These are phyloP conservation scores for Talaromyces sp. DNA, from an alignment of 2,329 filamentous ascomycete genomes.

Conservation along the genomic window DNA sequence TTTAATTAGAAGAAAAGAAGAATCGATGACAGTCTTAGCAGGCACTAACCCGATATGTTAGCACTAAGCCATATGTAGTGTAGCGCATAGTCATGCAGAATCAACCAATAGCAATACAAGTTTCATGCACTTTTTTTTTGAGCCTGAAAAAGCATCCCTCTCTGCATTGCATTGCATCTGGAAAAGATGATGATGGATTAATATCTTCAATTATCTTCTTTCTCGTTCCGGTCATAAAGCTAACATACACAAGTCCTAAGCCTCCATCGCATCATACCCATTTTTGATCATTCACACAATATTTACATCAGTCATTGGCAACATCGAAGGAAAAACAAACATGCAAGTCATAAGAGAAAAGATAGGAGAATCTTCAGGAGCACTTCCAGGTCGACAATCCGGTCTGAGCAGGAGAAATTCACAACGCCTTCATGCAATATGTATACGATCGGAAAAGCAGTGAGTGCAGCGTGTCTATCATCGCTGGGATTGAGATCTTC, in stretches of 20 bases:
- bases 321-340: neutral
- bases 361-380: neutral
- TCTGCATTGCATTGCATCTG: too few relatives aligned
- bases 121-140: neutral
- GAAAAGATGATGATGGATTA: too few relatives aligned
- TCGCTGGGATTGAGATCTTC: conserved; percentile 17
- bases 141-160: too few relatives aligned
- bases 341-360: neutral
- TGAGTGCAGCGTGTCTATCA: neutral
- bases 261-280: neutral
- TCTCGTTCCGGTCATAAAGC: neutral
- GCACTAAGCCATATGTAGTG: neutral
- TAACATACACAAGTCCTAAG: neutral
- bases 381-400: conserved; percentile 2
- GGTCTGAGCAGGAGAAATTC: neutral
- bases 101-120: neutral
- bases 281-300: neutral
- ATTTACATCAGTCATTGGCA: conserved; percentile 2
- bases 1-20: neutral
- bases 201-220: neutral
- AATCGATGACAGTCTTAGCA: neutral
- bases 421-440: conserved; percentile 9
- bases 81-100: neutral
- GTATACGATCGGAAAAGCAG: neutral
- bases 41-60: neutral